Evolutionary conservation across 1,284 basidiomycete genomes (phyloP).

Genomic region (Fomitopsis pinicola): DNA sequence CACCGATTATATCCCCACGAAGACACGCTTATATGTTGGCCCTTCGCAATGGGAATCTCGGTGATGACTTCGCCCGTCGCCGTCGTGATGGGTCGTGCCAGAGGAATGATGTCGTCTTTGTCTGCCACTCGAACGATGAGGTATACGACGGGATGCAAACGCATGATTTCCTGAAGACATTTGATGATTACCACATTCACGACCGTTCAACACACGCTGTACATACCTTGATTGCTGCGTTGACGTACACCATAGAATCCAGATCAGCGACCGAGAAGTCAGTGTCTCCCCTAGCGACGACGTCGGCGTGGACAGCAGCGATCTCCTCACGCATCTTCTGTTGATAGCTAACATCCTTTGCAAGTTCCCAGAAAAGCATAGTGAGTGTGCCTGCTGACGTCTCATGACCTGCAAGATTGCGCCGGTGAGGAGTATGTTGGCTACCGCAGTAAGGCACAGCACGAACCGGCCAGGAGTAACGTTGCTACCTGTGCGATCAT

Average conservation of each 20-base stretch:
- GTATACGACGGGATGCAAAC: slow-evolving; percentile 26
- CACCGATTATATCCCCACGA: slow-evolving; percentile 36
- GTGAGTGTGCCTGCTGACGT: slow-evolving; percentile 42
- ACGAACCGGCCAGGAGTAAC: slow-evolving; percentile 19
- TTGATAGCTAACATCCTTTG: slow-evolving; percentile 34
- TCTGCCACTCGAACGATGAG: slow-evolving; percentile 21
- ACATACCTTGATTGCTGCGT: slow-evolving; percentile 42
- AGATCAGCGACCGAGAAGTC: slow-evolving; percentile 42
- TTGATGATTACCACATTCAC: not conserved
- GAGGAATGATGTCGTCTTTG: slow-evolving; percentile 29
- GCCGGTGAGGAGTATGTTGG: slow-evolving; percentile 28
- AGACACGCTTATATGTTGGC: slow-evolving; percentile 30
- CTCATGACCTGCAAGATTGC: slow-evolving; percentile 43
- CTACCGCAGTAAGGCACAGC: not conserved
- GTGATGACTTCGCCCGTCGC: slow-evolving; percentile 25
- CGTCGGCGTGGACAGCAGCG: slow-evolving; percentile 25
- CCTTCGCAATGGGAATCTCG: slow-evolving; percentile 31
- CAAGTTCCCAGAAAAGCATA: slow-evolving; percentile 41
- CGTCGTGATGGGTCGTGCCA: slow-evolving; percentile 23
- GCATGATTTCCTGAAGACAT: slow-evolving; percentile 22
- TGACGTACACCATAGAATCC: slow-evolving; percentile 48
- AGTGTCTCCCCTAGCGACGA: slow-evolving; percentile 34
- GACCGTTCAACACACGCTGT: not conserved
- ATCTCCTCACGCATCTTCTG: slow-evolving; percentile 38
- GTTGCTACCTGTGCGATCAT: slow-evolving; percentile 48